Base-by-base conservation (phyloP, 116 monocot genomes). In the Dioscorea cayenensis region DNA sequence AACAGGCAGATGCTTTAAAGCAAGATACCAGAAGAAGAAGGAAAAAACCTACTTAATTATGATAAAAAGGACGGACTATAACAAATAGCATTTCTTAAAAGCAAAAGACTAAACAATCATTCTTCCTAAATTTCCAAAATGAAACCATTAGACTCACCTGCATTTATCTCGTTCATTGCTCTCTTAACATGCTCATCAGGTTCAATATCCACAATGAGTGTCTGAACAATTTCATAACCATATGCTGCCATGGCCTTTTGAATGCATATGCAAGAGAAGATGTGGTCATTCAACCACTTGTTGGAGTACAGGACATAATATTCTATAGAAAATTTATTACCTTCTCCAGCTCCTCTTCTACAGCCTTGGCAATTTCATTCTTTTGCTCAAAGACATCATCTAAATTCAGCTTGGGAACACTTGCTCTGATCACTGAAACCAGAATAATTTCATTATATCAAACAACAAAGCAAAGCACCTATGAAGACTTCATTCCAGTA, bases 161-260 rank as follows among this genome's bases (percentile, higher is more conserved):
- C 78, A 67, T 82, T 82, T n/a, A 82, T 82, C 65, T 82, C 82
- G 60, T 82, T 82, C 82, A 82, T 82, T 5, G 82, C 73, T 55
- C 67, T 43, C 60, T 82, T 82, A 21, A 82, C 82, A 21, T 63
- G 70, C 29, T 66, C 75, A 43, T 82, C 82, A 7, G 82, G 82
- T 50, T 78, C 78, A 28, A 82, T 82, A 65, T 77, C 82, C 14
- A 82, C 77, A 52, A 82, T 82, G 32, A 82, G 73, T 61, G 82
- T 82, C 66, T 82, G 82, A 22, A 82, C 82, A 61, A 82, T 78
- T 49, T 82, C 66, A 59, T 71, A 82, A 2, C 82, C 78, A 70
- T 82, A 82, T 19, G 59, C 65, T 11, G 81, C 76, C 81, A 81
- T 81, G 50, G 81, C 81, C 81, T 79, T 63, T 48, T 23, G 14